Base-by-base conservation (phyloP, 352 stramenopile genomes). In the Phytophthora citrophthora region DNA sequence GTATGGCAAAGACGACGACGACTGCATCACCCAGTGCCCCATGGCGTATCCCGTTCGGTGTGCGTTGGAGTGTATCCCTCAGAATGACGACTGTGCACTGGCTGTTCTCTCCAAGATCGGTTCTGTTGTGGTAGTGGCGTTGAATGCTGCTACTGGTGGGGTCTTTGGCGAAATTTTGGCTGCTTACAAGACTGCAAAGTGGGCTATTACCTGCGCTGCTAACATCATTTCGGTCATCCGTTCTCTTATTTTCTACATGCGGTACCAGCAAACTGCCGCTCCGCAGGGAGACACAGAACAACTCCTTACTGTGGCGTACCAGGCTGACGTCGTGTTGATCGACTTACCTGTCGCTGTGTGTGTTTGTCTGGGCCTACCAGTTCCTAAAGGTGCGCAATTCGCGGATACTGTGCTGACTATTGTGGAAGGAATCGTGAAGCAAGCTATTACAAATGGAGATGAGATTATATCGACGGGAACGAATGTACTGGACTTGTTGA, bases 1-100 rank as follows among this genome's bases (percentile, higher is more conserved):
- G 3, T 67, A 67, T 26, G 27, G 12, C 7, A 55, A 67, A 23
- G 26, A 32, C 26, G n/a, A 3, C 5, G 29, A 13, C 10, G 39
- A 62, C 15, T 62, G 51, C 11, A 57, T 55, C 24, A 31, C 60
- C 10, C 24, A 77, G 46, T 86, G 73, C 31, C 73, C 76, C 1
- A 52, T 83, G 34, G 60, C 79, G 39, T 83, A 81, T 45, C 74
- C 77, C 2, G 74, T 86, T 10, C 48, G 72, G 38, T 86, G 77
- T 39, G 74, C 58, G 40, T 68, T 78, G 58, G 70, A 87, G 57
- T 87, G 77, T 34, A 52, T 83, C 27, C 76, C 60, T 23, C 73
- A 81, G 43, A 86, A 81, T 60, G 61, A 70, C 29, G 76, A 83
- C 54, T 86, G 72, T 55, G 70, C 68, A 8, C 34, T 65, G 3